Evolutionary conservation across 2,329 filamentous ascomycete species (phyloP).

Genomic region (Alternaria gaisen): DNA sequence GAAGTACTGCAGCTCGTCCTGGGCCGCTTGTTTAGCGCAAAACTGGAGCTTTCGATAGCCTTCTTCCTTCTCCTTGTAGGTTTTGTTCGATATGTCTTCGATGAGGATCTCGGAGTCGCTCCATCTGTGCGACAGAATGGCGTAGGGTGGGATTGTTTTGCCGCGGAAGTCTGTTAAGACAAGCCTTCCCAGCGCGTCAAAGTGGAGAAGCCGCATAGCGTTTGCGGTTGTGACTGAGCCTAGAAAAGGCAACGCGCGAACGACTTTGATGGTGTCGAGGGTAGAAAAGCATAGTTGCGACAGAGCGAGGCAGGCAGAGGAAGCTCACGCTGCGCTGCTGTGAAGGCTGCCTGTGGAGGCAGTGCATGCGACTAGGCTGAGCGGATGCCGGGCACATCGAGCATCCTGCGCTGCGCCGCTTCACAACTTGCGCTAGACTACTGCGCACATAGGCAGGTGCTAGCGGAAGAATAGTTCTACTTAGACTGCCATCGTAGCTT

Average conservation of each 20-base stretch:
- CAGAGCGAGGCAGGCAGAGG: background rate
- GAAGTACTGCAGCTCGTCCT: slow-evolving; percentile 33
- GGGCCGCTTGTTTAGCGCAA: slow-evolving; percentile 28
- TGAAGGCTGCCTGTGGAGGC: slow-evolving; percentile 15
- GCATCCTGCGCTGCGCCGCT: slow-evolving; percentile 5
- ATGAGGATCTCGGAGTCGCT: slow-evolving; percentile 40
- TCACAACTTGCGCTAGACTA: slow-evolving; percentile 2
- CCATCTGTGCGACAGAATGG: slow-evolving; percentile 51
- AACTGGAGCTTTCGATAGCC: slow-evolving; percentile 30
- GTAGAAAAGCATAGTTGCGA: background rate
- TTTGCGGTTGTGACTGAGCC: background rate
- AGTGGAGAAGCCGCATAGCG: slow-evolving; percentile 25
- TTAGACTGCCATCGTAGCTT: background rate
- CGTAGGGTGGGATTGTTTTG: slow-evolving; percentile 34
- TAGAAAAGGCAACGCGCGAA: background rate
- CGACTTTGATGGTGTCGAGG: background rate
- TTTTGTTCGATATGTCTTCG: slow-evolving; percentile 28
- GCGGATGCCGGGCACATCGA: slow-evolving; percentile 6
- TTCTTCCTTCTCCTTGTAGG: slow-evolving; percentile 22
- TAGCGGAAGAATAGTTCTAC: background rate
- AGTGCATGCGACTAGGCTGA: slow-evolving; percentile 11
- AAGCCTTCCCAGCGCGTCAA: slow-evolving; percentile 13
- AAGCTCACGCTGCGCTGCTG: background rate
- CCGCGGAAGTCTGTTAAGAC: slow-evolving; percentile 24
- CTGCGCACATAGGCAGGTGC: background rate